Conservation (phyloP, 1,284 basidiomycete species). For the Naganishia sp. region DNA sequence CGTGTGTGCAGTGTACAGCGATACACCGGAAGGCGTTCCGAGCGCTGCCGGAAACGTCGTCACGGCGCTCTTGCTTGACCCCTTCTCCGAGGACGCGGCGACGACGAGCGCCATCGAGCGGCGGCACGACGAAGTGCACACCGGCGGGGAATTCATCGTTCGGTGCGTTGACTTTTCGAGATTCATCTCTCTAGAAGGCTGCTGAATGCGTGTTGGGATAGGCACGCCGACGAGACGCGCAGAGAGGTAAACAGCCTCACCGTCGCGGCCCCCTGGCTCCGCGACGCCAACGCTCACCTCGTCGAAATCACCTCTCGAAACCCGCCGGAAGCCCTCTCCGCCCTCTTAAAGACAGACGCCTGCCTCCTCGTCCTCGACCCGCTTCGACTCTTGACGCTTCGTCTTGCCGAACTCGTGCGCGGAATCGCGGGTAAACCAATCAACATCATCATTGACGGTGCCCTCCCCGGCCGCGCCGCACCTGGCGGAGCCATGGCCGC, state of each 20-base stretch:
- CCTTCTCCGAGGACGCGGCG: conserved; percentile 39
- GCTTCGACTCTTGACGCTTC: conserved; percentile 41
- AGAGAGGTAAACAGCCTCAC: conserved; percentile 13
- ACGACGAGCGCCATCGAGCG: conserved; percentile 38
- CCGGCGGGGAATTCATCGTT: conserved; percentile 33
- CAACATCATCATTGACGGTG: conserved; percentile 45
- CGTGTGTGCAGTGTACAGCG: conserved; percentile 44
- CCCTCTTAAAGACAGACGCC: conserved; percentile 41
- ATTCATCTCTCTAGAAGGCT: too few species aligned
- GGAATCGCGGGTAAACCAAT: conserved; percentile 36
- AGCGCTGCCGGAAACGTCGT: conserved; percentile 42
- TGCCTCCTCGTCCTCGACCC: conserved; percentile 49
- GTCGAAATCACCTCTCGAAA: conserved; percentile 9
- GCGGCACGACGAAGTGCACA: conserved; percentile 34
- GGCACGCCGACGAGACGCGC: background rate
- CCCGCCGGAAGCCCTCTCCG: conserved; percentile 30
- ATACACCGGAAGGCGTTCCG: conserved; percentile 35
- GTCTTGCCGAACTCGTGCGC: conserved; percentile 36
- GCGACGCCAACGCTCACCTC: conserved; percentile 17
- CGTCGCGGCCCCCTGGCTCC: conserved; percentile 21
- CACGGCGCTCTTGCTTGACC: conserved; percentile 48
- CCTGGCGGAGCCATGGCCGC: background rate
- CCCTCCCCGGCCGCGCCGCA: background rate
- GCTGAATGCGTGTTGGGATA: background rate
- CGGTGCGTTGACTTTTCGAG: conserved; percentile 22